Evolutionary conservation across 441 rosid genomes (phyloP), one percentile per base, ranked within the genome.

Genomic region (Gossypium laxum): DNA sequence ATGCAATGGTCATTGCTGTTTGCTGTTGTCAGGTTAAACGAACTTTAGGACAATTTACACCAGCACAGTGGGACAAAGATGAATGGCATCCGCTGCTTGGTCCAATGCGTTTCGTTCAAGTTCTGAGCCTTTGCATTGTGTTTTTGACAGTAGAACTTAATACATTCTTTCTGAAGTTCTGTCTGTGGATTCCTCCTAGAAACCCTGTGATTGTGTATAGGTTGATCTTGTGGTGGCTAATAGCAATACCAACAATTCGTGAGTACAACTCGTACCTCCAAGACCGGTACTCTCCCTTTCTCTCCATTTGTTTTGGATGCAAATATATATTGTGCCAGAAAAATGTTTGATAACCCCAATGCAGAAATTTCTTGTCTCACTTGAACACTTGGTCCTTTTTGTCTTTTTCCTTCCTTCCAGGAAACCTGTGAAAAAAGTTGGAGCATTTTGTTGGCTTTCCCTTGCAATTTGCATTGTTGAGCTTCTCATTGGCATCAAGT

Each of bases 31-130:
- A 95, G 99, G 91, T 95, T 41, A 92, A 87, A 79, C 82, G 97
- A 71, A 91, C 99, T 58, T 60, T 95, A 59, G 98, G 95, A 68
- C 98, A 95, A 75, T 95, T 95, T 77, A 95, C 99, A 64, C 99
- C 99, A 62, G 98, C 98, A 18, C 97, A 92, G 12, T 95, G 99
- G 98, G 99, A 95, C 71, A 95, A 89, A 80, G 98, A 95, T 76
- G 99, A 95, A 76, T 92, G 99, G 99, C 97, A 89, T 70, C 99
- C 99, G 2, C 76, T 95, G 75, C 98, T 89, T 75, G 99, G 91
- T 38, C 99, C 99, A 55, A 87, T 94, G 98, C 96, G 99, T 18
- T 95, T 95, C 73, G 84, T 92, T 67, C 99, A 95, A 92, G 98
- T 92, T 68, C 91, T 95, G 34, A 86, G 79, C 67, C 99, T 95